Evolutionary conservation across 495 filamentous ascomycete species (phyloP), one percentile per base, ranked within the genome.

Genomic region (Hyaloscypha finlandica): DNA sequence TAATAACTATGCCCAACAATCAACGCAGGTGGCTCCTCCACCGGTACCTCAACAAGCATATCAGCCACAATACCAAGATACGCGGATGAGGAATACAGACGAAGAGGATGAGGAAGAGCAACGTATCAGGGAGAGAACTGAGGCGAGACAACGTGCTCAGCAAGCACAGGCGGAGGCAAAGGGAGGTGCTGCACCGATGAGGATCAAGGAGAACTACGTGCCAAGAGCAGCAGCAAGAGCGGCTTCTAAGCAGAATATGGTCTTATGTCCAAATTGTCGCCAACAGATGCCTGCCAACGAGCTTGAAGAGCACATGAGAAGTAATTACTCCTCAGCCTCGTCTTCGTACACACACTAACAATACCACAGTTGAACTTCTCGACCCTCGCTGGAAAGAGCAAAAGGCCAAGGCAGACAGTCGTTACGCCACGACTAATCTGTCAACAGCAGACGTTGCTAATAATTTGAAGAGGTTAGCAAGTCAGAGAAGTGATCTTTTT

Each of bases 361-460:
- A 42, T 25, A 25, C 8, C 48, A 35, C 55, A 87, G 85, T 97
- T 75, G 95, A 99, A 77, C 84, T 98, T 16, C 87, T 99, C 59
- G 95, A 98, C 75, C 94, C 95, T 0, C 87, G 90, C 39, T 99
- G 96, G 95, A 95, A 96, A 77, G 93, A 97, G 74, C 93, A 98
- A 76, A 90, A 91, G 61, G 91, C 90, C 66, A 96, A 96, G 73
- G 86, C 90, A 14, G 92, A 96, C 29, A 87, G 90, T 12, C 86
- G 95, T 64, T 92, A 86, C 70, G 86, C 92, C 8, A 93, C 92
- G 0, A 97, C 93, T 32, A 97, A 97, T 68, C 80, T 99, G 5
- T 91, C 88, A 5, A 96, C 92, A 19, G 83, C 82, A 37, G 94
- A 97, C 71, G 94, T 96, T 31, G 94, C 93, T 66, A 91, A 90